Base-by-base conservation (phyloP, 768 basidiomycete genomes). In the Suillus occidentalis region DNA sequence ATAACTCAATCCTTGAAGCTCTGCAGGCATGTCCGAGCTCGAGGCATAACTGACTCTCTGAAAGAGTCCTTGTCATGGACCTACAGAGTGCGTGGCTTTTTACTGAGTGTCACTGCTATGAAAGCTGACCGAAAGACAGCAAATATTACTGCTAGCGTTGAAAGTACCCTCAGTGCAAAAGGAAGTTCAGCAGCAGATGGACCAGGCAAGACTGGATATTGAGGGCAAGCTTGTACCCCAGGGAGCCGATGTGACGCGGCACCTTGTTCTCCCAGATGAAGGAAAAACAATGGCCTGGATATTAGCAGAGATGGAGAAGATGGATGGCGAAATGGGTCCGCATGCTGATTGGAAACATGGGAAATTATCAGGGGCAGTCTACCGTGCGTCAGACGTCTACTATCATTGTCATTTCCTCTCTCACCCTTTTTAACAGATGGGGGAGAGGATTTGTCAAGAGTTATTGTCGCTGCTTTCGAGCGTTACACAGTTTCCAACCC, bases 401-500 rank as follows among this genome's bases (percentile, higher is more conserved):
- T n/a, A 36, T 22, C 58, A 57, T 25, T 65, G 50, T 50, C 55
- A 59, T 9, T 25, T 4, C 31, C n/a, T 22, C 7, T 43, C 59
- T 47, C 13, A 60, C 16, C 25, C 42, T 39, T 28, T 16, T 25
- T n/a, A 49, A 14, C 65, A 94, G 91, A 94, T 68, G 94, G 94
- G 9, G 94, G 94, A 13, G 87, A 89, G 16, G 94, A 94, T 56
- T 78, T 95, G 66, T 86, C 88, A 69, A 85, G 84, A 62, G 83
- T 97, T 60, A 89, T 97, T 67, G 86, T 90, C 25, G 83, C 90
- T 6, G 94, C 95, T 0, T 92, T 93, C 72, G 82, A 87, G 66
- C 87, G 87, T 60, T 97, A 95, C 68, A 87, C 89, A 55, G 87
- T 95, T 60, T 91, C 92, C 34, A 95, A 97, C 72, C 94, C 95